phyloP scores from a whole-genome alignment of 176 grass and related monocot genomes.

The sorghum (Sorghum bicolor) region Sorghum_bicolor_NCBIv3 NC_012878.2:55568001-55568500 shows the following conservation, averaged over 20 bases:
- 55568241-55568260: not conserved
- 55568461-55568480: too few relatives aligned
- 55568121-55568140: not conserved
- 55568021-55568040: not conserved
- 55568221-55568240: not conserved
- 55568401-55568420: too few relatives aligned
- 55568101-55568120: not conserved
- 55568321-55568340: too few relatives aligned
- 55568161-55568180: not conserved
- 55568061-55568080: not conserved
- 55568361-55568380: not conserved
- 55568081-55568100: not conserved
- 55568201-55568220: not conserved
- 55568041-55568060: not conserved
- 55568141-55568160: not conserved
- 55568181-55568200: not conserved
- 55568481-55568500: too few relatives aligned
- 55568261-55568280: not conserved
- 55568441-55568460: too few relatives aligned
- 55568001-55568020: not conserved
- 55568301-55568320: too few relatives aligned
- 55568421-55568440: too few relatives aligned
- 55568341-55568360: not conserved
- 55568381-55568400: not conserved
- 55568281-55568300: too few relatives aligned